Conservation (phyloP, 1,284 basidiomycete species). For the Moesziomyces aphidis region DNA sequence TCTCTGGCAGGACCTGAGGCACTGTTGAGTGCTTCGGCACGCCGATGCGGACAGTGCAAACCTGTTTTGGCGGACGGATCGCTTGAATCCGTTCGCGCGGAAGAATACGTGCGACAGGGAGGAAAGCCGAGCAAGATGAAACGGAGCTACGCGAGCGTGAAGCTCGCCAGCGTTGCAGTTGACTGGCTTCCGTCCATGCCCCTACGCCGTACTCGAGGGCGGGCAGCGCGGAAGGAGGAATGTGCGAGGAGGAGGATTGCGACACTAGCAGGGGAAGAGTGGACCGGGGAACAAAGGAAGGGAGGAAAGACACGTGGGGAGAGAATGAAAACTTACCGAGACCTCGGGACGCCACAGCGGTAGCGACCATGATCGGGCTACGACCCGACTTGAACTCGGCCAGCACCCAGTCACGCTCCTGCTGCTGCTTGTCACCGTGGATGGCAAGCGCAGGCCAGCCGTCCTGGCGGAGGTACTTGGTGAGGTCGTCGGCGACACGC, state of each 20-base stretch:
- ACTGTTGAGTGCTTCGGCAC: slow-evolving; percentile 39
- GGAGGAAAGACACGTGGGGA: slow-evolving; percentile 1
- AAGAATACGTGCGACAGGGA: background rate
- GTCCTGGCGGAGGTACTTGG: slow-evolving; percentile 75
- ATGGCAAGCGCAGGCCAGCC: slow-evolving; percentile 98
- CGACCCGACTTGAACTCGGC: slow-evolving; percentile 98
- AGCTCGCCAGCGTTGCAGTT: background rate
- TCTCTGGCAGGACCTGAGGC: slow-evolving; percentile 42
- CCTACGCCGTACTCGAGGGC: background rate
- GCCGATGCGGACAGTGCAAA: slow-evolving; percentile 19
- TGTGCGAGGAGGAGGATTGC: slow-evolving; percentile 4
- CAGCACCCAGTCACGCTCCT: slow-evolving; percentile 97
- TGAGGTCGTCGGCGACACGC: slow-evolving; percentile 96
- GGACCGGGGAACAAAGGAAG: slow-evolving; percentile 3
- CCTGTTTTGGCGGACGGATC: slow-evolving; percentile 8
- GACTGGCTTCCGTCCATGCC: background rate
- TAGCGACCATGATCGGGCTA: slow-evolving; percentile 95
- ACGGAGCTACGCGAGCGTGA: background rate
- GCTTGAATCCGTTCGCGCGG: background rate
- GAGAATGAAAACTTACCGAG: slow-evolving; percentile 82
- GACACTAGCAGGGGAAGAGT: slow-evolving; percentile 1
- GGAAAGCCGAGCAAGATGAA: slow-evolving; percentile 2
- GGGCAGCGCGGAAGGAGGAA: background rate
- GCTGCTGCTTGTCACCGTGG: slow-evolving; percentile 92
- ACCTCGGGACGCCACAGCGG: slow-evolving; percentile 90